These are phyloP conservation scores for Paramecium primaurelia DNA, from an alignment of 73 alveolate species.

Conservation along the genomic window DNA sequence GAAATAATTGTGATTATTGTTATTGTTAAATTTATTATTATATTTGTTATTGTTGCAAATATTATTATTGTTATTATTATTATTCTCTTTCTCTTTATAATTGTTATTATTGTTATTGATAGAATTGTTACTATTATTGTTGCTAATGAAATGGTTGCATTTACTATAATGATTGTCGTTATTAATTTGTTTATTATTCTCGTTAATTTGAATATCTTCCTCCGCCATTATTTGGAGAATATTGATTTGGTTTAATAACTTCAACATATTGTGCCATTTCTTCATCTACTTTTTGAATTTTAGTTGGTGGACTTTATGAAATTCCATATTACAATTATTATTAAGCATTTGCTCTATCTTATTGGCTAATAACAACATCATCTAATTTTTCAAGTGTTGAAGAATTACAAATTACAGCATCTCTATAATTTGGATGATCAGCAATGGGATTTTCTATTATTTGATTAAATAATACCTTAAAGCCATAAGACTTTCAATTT, in stretches of 20 bases:
- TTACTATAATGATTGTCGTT: background rate
- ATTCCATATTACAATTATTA: background rate
- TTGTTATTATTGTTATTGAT: background rate
- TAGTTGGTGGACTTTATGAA: background rate
- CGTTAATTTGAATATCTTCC: background rate
- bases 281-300: background rate
- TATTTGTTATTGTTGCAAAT: background rate
- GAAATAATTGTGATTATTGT: background rate
- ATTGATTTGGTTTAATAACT: background rate
- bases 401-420: slow-evolving; percentile 71
- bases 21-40: background rate
- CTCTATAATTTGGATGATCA: slow-evolving; percentile 78
- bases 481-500: slow-evolving; percentile 90
- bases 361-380: slow-evolving; percentile 71
- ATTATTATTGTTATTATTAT: background rate
- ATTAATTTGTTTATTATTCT: background rate
- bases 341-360: slow-evolving; percentile 68
- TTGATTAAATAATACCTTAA: slow-evolving; percentile 55
- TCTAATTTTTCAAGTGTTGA: slow-evolving; percentile 86
- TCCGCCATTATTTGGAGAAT: background rate
- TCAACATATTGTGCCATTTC: background rate
- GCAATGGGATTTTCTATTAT: slow-evolving; percentile 85
- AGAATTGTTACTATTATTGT: background rate
- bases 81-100: background rate
- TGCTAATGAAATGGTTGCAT: background rate